These are phyloP conservation scores for Arthrocladium fulminans DNA, from an alignment of 2,329 filamentous ascomycete genomes.

Conservation along the genomic window DNA sequence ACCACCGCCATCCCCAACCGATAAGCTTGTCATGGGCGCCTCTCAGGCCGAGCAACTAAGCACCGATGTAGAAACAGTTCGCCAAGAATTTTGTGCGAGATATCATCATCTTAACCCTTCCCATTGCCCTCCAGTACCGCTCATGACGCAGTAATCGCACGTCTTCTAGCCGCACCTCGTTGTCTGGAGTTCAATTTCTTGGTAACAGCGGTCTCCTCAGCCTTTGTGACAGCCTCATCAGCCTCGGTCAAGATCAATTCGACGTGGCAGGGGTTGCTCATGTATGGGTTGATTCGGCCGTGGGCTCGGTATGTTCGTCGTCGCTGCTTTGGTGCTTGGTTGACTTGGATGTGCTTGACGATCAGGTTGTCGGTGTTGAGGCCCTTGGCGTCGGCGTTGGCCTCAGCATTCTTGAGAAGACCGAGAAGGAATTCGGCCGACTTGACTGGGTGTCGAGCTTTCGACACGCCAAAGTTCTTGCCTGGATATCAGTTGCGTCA, in stretches of 20 bases:
- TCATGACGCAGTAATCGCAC: conserved; percentile 47
- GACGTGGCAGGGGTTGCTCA: conserved; percentile 99
- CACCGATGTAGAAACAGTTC: not conserved
- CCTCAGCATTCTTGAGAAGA: conserved; percentile 94
- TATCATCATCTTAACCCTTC: not conserved
- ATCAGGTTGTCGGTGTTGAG: conserved; percentile 95
- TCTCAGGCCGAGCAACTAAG: not conserved
- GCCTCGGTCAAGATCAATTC: conserved; percentile 98
- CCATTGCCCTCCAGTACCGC: not conserved
- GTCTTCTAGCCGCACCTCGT: conserved; percentile 61
- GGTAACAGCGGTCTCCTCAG: conserved; percentile 52
- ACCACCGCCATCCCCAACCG: not conserved
- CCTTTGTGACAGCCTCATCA: conserved; percentile 93
- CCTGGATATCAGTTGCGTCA: conserved; percentile 45
- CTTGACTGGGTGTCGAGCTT: conserved; percentile 98
- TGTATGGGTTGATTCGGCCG: conserved; percentile 99
- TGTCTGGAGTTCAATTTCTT: conserved; percentile 83
- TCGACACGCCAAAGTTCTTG: conserved; percentile 97
- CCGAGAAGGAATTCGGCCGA: conserved; percentile 95
- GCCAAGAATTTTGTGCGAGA: not conserved
- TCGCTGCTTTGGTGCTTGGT: conserved; percentile 99
- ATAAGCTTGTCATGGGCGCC: not conserved
- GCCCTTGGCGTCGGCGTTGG: conserved; percentile 94
- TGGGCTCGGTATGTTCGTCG: conserved; percentile 99
- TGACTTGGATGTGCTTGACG: conserved; percentile 99